Conservation (phyloP, 2,329 filamentous ascomycete genomes). For the Teratosphaeria destructans region DNA sequence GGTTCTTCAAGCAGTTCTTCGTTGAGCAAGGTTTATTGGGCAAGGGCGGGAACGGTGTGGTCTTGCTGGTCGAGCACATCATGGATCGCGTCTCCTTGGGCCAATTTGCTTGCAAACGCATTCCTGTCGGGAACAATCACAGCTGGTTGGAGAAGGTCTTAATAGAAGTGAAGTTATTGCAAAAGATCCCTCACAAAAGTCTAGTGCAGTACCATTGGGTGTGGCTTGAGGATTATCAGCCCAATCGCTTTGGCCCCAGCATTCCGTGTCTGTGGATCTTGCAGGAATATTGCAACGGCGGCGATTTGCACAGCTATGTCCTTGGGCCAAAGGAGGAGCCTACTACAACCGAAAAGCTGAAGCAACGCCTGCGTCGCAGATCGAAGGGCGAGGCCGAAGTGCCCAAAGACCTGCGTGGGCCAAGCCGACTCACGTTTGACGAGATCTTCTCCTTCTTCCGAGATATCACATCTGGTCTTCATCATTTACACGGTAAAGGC, state of each 20-base stretch:
- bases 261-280: slow-evolving; percentile 94
- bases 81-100: slow-evolving; percentile 82
- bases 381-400: slow-evolving; percentile 63
- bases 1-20: slow-evolving; percentile 91
- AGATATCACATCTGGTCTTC: slow-evolving; percentile 84
- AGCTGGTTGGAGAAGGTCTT: slow-evolving; percentile 91
- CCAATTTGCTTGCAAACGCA: slow-evolving; percentile 90
- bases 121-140: slow-evolving; percentile 87
- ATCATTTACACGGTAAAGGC: slow-evolving; percentile 78
- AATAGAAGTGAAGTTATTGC: slow-evolving; percentile 83
- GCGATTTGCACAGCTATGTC: slow-evolving; percentile 81
- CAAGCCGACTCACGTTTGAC: slow-evolving; percentile 60
- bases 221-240: slow-evolving; percentile 82
- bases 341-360: slow-evolving; percentile 64
- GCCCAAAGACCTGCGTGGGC: slow-evolving; percentile 41
- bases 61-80: slow-evolving; percentile 84
- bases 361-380: slow-evolving; percentile 71
- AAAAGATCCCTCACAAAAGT: slow-evolving; percentile 86
- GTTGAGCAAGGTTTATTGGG: slow-evolving; percentile 79
- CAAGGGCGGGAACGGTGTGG: slow-evolving; percentile 85
- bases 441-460: slow-evolving; percentile 96
- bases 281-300: slow-evolving; percentile 93
- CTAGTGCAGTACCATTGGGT: slow-evolving; percentile 94
- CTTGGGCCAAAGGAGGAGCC: slow-evolving; percentile 63
- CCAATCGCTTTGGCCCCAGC: slow-evolving; percentile 75